phyloP scores from a whole-genome alignment of 805 yeast species.

The Metschnikowia lunata region DNA sequence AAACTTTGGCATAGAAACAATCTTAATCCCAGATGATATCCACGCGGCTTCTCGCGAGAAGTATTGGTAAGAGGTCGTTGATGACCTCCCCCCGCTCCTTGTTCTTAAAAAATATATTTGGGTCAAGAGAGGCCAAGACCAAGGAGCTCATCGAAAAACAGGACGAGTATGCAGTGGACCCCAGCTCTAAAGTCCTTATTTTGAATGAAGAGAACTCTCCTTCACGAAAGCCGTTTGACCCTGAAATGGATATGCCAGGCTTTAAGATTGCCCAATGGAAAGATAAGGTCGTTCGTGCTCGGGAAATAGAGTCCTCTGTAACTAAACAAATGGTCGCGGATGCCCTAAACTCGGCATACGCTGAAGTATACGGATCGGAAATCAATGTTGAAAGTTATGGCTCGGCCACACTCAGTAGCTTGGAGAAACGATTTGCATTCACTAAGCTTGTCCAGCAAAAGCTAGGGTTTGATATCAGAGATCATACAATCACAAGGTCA shows the following conservation, averaged over 20 bases:
- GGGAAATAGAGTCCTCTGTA: conserved; percentile 28
- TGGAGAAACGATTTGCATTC: conserved; percentile 46
- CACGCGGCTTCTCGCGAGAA: conserved; percentile 3
- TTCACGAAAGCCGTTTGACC: conserved; percentile 20
- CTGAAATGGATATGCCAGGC: conserved; percentile 31
- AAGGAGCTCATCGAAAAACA: conserved; percentile 37
- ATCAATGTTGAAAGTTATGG: conserved; percentile 6
- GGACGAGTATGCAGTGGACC: conserved; percentile 33
- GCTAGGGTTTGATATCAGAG: conserved; percentile 53
- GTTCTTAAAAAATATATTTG: conserved; percentile 33
- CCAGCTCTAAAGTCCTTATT: conserved; percentile 30
- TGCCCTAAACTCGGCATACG: conserved; percentile 24
- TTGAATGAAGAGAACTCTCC: conserved; percentile 37
- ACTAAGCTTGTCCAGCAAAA: conserved; percentile 45
- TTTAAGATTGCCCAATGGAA: conserved; percentile 38
- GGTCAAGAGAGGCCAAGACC: conserved; percentile 27
- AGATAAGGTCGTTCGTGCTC: conserved; percentile 17
- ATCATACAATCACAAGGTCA: conserved; percentile 41
- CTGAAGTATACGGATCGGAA: conserved; percentile 12
- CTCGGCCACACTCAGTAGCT: conserved; percentile 25
- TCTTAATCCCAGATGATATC: conserved; percentile 1
- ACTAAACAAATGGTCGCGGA: conserved; percentile 21
- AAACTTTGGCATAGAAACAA: too few species aligned
- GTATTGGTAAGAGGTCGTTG: conserved; percentile 4
- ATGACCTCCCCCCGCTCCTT: conserved; percentile 15